Conservation (phyloP, 768 basidiomycete genomes). For the Termitomyces sp. region DNA sequence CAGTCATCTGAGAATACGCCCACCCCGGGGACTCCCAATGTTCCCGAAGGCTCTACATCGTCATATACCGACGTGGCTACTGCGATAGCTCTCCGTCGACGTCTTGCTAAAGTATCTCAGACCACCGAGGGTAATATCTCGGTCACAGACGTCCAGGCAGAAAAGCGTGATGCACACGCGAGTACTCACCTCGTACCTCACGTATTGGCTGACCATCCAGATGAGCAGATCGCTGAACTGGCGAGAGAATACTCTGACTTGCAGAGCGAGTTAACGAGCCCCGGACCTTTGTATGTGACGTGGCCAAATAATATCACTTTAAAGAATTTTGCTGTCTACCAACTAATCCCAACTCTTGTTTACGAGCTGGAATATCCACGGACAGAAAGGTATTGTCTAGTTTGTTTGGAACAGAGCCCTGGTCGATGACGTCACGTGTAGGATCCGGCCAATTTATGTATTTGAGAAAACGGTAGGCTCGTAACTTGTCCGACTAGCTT, state of each 20-base stretch:
- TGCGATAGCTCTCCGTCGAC: conserved; percentile 50
- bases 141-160: conserved; percentile 6
- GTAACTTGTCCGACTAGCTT: conserved; percentile 17
- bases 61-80: conserved; percentile 52
- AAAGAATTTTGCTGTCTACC: conserved; percentile 79
- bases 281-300: conserved; percentile 58
- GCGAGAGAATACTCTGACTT: conserved; percentile 77
- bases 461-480: conserved; percentile 64
- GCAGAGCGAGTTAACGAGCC: conserved; percentile 68
- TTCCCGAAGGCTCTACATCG: conserved; percentile 39
- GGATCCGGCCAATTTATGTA: conserved; percentile 76
- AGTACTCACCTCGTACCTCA: conserved; percentile 25
- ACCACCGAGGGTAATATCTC: conserved; percentile 17
- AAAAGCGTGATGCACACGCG: conserved; percentile 9
- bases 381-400: conserved; percentile 59
- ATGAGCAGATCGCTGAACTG: conserved; percentile 55
- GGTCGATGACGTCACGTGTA: conserved; percentile 16
- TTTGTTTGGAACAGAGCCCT: background rate
- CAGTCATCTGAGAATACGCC: conserved; percentile 21
- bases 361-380: conserved; percentile 97
- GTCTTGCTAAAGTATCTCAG: conserved; percentile 40
- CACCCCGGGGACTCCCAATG: conserved; percentile 35
- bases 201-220: conserved; percentile 61
- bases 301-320: conserved; percentile 87
- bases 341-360: conserved; percentile 86